Base-by-base conservation (phyloP, 2,329 filamentous ascomycete species). In the Pseudogymnoascus sp. region DNA sequence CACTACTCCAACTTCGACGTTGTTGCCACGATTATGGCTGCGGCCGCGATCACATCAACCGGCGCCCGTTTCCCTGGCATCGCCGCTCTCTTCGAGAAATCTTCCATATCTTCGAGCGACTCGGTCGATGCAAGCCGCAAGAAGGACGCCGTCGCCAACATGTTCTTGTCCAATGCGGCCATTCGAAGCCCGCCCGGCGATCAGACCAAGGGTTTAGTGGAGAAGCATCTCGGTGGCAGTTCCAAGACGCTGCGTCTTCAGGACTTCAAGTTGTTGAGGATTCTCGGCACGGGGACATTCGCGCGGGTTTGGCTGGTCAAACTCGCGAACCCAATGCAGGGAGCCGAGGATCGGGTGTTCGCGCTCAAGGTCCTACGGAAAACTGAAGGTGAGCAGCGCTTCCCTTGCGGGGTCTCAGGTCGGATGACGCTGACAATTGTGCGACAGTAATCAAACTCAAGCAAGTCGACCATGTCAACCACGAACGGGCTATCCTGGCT, bases 401-500 rank as follows among this genome's bases (percentile, higher is more conserved):
- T 33, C 47, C 28, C 18, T 54, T 54, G 47, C 47, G 47, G 47
- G 47, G 47, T 54, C 47, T 18, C 16, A 54, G 28, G 28, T 35
- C 47, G 28, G 16, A 54, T 28, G 12, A 54, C 25, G 59, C 59
- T 63, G 63, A 59, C 58, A 61, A 33, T 64, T 64, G 57, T 20
- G 14, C 43, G 57, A 57, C 69, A 83, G 87, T 94, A 47, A 88
- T 94, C 72, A 87, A 87, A 65, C 81, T 93, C 62, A 93, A 93
- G 78, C 90, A 94, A 71, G 86, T 93, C 67, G 89, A 93, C 75
- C 90, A 94, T 74, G 89, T 93, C 60, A 87, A 88, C 64, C 89
- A 92, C 74, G 90, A 94, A 78, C 87, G 89, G 68, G 83, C 86
- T 65, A 87, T 93, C 67, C 84, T 94, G 59, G 83, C 85, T 69